A percentile compares a stretch with the other conserved stretches of the same genome.
These are phyloP conservation scores for Cubamyces sp. DNA, from an alignment of 768 basidiomycete species.

Conservation along the genomic window DNA sequence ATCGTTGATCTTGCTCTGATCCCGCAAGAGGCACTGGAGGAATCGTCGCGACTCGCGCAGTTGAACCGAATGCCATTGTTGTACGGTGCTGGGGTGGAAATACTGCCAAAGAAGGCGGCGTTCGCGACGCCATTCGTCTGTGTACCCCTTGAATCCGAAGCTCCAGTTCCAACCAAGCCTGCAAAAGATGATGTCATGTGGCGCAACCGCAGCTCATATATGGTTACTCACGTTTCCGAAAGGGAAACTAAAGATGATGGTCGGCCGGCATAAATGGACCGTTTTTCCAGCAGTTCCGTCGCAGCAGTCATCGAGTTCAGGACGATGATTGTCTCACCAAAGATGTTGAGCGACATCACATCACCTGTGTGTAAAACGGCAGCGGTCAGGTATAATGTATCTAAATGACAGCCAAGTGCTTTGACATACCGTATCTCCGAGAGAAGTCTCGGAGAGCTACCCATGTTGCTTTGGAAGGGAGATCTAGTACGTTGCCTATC, in stretches of 20 bases:
- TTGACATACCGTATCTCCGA: neutral
- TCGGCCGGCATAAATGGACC: conserved; percentile 30
- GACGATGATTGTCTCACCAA: neutral
- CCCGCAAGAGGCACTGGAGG: neutral
- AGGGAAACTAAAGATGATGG: neutral
- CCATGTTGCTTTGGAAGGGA: neutral
- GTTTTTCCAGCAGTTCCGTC: conserved; percentile 33
- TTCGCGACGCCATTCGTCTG: conserved; percentile 2
- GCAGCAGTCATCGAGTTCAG: conserved; percentile 17
- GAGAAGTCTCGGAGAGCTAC: neutral
- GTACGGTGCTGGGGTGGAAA: neutral
- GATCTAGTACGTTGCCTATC: neutral
- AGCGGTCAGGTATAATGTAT: neutral
- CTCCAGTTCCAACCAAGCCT: conserved; percentile 11
- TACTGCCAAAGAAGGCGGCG: conserved; percentile 12
- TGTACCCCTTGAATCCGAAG: conserved; percentile 9
- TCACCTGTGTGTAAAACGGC: neutral
- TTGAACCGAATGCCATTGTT: neutral
- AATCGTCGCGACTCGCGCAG: neutral
- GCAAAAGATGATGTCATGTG: neutral
- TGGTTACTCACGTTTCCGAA: neutral
- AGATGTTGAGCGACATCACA: neutral
- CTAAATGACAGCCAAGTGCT: too few species aligned
- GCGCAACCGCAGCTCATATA: too few species aligned
- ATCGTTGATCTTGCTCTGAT: neutral